Conservation (phyloP, 73 alveolate genomes). For the Tetrahymena malaccensis region DNA sequence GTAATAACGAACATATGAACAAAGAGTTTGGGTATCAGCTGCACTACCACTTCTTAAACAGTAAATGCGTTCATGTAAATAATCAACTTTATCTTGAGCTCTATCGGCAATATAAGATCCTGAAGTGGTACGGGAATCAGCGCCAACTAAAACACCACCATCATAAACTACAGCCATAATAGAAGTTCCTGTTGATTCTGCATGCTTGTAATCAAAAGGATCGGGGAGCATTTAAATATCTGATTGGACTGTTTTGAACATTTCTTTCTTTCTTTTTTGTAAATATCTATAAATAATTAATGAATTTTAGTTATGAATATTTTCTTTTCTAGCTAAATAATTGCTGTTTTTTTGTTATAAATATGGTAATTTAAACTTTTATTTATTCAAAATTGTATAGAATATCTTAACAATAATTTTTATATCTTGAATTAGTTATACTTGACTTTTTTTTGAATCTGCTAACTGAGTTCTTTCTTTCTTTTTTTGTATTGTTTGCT, state of each 20-base stretch:
- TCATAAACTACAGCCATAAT: slow-evolving; percentile 76
- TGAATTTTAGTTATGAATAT: neutral
- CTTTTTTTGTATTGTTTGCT: neutral
- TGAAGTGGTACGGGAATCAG: slow-evolving; percentile 82
- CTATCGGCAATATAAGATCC: slow-evolving; percentile 76
- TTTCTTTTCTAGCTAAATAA: neutral
- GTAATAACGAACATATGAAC: slow-evolving; percentile 69
- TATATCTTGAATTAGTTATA: neutral
- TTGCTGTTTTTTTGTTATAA: neutral
- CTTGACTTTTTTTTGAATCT: neutral
- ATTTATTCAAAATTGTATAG: neutral
- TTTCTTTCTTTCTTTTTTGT: neutral
- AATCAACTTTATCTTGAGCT: slow-evolving; percentile 86
- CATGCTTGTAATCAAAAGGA: neutral
- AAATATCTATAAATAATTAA: neutral
- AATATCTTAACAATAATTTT: neutral
- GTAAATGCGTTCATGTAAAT: slow-evolving; percentile 74
- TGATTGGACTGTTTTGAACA: neutral
- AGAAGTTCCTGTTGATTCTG: slow-evolving; percentile 62
- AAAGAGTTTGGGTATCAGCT: slow-evolving; percentile 86
- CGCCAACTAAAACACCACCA: slow-evolving; percentile 83
- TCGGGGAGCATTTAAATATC: neutral
- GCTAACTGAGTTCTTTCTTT: neutral
- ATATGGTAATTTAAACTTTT: neutral
- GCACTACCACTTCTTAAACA: slow-evolving; percentile 86